Evolutionary conservation across 116 monocot genomes (phyloP).

Genomic region (Iris pallida): DNA sequence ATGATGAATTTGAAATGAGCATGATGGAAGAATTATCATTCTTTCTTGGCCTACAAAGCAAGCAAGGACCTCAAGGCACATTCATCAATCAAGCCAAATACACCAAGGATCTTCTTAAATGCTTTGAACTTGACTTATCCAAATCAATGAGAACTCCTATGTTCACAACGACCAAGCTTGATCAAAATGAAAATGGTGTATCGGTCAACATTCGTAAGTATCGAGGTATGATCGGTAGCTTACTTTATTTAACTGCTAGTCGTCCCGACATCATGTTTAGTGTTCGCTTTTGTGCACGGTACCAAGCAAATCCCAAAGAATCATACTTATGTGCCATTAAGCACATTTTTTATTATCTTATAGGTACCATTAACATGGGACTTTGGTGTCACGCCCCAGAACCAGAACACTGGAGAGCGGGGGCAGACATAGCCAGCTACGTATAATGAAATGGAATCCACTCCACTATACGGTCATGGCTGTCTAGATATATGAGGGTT

Average conservation of each 20-base stretch:
- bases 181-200: no score
- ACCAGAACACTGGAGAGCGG: no score
- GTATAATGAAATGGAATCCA: no score
- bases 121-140: not conserved
- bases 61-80: not conserved
- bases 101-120: not conserved
- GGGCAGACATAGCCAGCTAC: no score
- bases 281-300: not conserved
- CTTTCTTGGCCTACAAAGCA: not conserved
- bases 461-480: no score
- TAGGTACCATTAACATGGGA: not conserved
- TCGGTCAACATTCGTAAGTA: no score
- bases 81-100: not conserved
- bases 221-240: not conserved
- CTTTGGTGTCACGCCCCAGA: no score
- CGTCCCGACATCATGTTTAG: not conserved
- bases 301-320: not conserved
- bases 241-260: not conserved
- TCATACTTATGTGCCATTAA: not conserved
- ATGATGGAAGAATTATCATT: not conserved
- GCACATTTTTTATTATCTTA: not conserved
- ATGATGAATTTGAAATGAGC: not conserved
- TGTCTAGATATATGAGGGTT: no score
- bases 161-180: not conserved
- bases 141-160: not conserved